Evolutionary conservation across 169 alveolate species (phyloP).

Genomic region (Cyclospora cayetanensis): DNA sequence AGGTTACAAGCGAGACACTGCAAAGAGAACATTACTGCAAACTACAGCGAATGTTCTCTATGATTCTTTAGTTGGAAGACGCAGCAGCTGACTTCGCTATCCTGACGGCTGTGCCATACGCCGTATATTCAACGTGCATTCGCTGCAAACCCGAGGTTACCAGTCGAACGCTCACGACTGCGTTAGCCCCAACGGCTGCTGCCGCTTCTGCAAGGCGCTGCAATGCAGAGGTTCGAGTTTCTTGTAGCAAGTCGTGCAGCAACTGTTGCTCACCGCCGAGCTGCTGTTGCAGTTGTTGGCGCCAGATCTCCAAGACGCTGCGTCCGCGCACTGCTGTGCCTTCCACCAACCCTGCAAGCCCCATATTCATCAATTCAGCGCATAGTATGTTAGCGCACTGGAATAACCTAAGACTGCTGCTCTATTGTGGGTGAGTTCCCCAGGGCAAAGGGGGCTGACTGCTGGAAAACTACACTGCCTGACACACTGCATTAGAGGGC

Average conservation of each 20-base stretch:
- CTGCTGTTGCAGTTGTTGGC: conserved; percentile 62
- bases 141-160: conserved; percentile 53
- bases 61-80: neutral
- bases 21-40: too few species aligned
- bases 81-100: conserved; percentile 4
- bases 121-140: conserved; percentile 65
- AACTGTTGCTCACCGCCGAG: conserved; percentile 55
- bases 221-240: conserved; percentile 53
- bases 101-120: conserved; percentile 51
- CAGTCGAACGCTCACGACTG: conserved; percentile 59
- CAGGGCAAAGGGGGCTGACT: too few species aligned
- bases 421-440: too few species aligned
- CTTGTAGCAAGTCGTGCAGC: conserved; percentile 48
- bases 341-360: conserved; percentile 27
- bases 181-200: conserved; percentile 50
- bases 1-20: too few species aligned
- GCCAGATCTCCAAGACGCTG: conserved; percentile 43
- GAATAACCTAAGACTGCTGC: too few species aligned
- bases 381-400: too few species aligned
- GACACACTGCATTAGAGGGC: too few species aligned
- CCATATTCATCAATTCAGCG: neutral
- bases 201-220: conserved; percentile 63
- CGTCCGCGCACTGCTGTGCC: conserved; percentile 61
- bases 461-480: too few species aligned
- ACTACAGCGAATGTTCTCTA: too few species aligned